phyloP scores from a whole-genome alignment of 345 rosid species.

The Clausena lansium region DNA sequence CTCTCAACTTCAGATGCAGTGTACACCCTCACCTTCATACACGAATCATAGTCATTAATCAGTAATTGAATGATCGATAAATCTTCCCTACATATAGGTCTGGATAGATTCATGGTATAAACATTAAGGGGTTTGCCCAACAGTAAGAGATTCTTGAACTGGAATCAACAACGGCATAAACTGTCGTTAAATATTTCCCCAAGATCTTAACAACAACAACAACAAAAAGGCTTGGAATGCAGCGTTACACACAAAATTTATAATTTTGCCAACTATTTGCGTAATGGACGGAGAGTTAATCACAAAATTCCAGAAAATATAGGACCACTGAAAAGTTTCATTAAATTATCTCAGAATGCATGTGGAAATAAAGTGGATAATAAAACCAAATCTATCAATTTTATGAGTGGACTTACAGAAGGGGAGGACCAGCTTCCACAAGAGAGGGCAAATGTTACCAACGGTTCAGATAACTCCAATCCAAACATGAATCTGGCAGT shows the following conservation, averaged over 20 bases:
- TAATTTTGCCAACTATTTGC: not conserved
- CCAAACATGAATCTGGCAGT: slow-evolving; percentile 59
- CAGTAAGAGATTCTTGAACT: not conserved
- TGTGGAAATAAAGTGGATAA: not conserved
- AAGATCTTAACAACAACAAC: not conserved
- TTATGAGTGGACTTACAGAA: slow-evolving; percentile 53
- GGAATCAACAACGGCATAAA: not conserved
- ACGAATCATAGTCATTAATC: slow-evolving; percentile 19
- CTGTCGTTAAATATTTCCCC: too few relatives aligned
- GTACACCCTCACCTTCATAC: slow-evolving; percentile 68
- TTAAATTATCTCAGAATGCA: not conserved
- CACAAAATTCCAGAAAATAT: not conserved
- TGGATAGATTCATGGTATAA: not conserved
- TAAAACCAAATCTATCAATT: slow-evolving; percentile 3
- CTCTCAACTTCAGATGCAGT: slow-evolving; percentile 62
- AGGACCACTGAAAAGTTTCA: slow-evolving; percentile 21
- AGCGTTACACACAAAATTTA: not conserved
- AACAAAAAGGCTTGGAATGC: not conserved
- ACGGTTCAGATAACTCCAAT: slow-evolving; percentile 76
- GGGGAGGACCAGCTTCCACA: slow-evolving; percentile 99
- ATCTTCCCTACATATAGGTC: not conserved
- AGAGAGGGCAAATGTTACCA: slow-evolving; percentile 80
- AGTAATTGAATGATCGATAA: slow-evolving; percentile 4
- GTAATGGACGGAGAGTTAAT: slow-evolving; percentile 1
- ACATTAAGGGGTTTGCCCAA: not conserved